Base-by-base conservation (phyloP, 768 basidiomycete species). In the Cyclocybe cylindracea region DNA sequence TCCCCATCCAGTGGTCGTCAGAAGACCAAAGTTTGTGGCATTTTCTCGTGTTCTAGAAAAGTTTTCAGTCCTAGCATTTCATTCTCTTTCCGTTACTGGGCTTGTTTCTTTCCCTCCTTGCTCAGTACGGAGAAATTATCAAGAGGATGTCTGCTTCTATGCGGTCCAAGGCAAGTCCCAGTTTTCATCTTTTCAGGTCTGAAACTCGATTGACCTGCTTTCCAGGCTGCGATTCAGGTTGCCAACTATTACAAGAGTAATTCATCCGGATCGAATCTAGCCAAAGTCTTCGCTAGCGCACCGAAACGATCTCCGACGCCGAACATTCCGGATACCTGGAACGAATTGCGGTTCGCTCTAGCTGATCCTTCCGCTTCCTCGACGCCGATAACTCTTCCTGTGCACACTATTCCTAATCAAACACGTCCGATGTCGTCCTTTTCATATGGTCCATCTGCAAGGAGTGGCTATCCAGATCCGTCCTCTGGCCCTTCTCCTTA, bases 81-180 rank as follows among this genome's bases (percentile, higher is more conserved):
- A 50, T 53, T 41, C 29, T 56, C 45, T 47, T 24, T 24, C 5
- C 46, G 9, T 16, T 1, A 16, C 18, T 48, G 82, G 82, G 63
- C 41, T 58, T 78, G 41, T 85, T 89, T 61, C 58, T 84, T 42
- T 64, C 73, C 11, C 73, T 90, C 36, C 71, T 89, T 13, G 69
- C 72, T n/a, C 73, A 81, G 51, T 76, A 87, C 63, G 87, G 87
- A 34, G 77, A 79, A 47, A 79, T 91, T 60, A 84, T 85, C 60
- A 79, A 83, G 59, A 77, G 80, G n/a, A 85, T 91, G 44, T 83
- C 88, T 1, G 76, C 83, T 2, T 78, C 78, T 4, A 78, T 91
- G 75, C 83, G 81, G 5, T 80, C 79, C 65, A 84, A 84, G 75
- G 83, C 79, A 55, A 41, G 66, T 63, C 34, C 50, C 18, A 16